Conservation (phyloP, 768 basidiomycete genomes). For the Termitomyces sp. region DNA sequence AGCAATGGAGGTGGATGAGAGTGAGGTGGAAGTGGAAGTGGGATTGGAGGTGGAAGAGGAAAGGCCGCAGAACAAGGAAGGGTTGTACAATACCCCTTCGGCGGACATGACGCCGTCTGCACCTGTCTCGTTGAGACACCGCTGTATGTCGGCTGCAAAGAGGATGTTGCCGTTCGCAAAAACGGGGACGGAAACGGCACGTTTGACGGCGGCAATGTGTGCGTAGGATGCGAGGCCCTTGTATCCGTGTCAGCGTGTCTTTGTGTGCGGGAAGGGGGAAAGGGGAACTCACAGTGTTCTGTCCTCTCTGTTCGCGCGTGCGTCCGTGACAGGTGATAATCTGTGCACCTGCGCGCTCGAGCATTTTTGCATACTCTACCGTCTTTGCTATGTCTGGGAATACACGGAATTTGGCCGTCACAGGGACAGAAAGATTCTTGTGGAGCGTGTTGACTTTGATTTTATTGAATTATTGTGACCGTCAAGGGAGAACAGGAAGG, state of each 20-base stretch:
- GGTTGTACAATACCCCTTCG: conserved; percentile 95
- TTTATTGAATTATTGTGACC: neutral
- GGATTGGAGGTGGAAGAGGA: conserved; percentile 6
- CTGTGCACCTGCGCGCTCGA: conserved; percentile 92
- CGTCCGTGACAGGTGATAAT: conserved; percentile 93
- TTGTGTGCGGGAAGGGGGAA: too few relatives aligned
- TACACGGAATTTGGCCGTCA: neutral
- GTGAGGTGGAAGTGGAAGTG: too few relatives aligned
- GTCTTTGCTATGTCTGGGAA: neutral
- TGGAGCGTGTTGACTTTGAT: too few relatives aligned
- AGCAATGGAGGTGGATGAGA: neutral
- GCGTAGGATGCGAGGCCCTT: conserved; percentile 15
- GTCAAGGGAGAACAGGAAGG: neutral
- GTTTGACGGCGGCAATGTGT: conserved; percentile 61
- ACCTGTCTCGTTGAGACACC: neutral
- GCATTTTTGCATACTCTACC: conserved; percentile 79
- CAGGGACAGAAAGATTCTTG: neutral
- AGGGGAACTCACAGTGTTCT: conserved; percentile 46
- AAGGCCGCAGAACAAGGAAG: conserved; percentile 60
- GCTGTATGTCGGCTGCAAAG: neutral
- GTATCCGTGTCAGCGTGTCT: too few relatives aligned
- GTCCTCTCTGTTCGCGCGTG: conserved; percentile 86
- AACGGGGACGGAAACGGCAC: conserved; percentile 86
- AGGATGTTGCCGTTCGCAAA: conserved; percentile 93
- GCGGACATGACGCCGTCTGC: conserved; percentile 88